Percentiles rank a stretch among this genome's conserved stretches.
phyloP scores from a whole-genome alignment of 495 filamentous ascomycete species.

The Neurospora tetrasperma region DNA sequence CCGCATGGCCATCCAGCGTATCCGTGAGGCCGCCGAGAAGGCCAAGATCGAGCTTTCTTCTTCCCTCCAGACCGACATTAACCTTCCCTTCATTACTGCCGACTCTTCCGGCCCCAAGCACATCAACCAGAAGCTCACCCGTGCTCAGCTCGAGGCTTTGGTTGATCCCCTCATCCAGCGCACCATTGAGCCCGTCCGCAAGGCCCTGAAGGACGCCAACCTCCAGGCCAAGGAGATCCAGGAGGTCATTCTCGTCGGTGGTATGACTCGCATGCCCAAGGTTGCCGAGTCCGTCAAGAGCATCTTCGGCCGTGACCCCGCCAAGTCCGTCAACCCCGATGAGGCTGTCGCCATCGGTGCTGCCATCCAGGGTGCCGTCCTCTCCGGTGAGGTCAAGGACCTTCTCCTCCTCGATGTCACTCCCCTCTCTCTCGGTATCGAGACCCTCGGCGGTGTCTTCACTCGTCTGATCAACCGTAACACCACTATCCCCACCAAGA shows the following conservation, averaged over 20 bases:
- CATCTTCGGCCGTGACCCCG: slow-evolving; percentile 95
- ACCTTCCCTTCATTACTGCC: slow-evolving; percentile 97
- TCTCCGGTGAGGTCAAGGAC: slow-evolving; percentile 94
- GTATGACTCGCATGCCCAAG: slow-evolving; percentile 99
- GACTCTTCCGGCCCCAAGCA: slow-evolving; percentile 92
- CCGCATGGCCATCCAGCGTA: slow-evolving; percentile 98
- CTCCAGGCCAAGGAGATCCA: slow-evolving; percentile 93
- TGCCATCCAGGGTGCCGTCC: slow-evolving; percentile 94
- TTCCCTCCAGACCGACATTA: slow-evolving; percentile 94
- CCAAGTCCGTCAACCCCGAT: slow-evolving; percentile 98
- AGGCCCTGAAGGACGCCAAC: slow-evolving; percentile 95
- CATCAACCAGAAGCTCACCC: slow-evolving; percentile 91
- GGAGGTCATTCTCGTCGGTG: slow-evolving; percentile 97
- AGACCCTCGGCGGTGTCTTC: slow-evolving; percentile 99
- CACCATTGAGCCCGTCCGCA: slow-evolving; percentile 87
- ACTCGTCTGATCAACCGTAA: slow-evolving; percentile 99
- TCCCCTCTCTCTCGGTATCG: slow-evolving; percentile 95
- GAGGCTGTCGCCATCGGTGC: slow-evolving; percentile 99
- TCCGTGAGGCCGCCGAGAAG: slow-evolving; percentile 99
- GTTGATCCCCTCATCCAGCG: slow-evolving; percentile 83
- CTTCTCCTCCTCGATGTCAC: slow-evolving; percentile 95
- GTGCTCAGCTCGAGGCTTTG: slow-evolving; percentile 83
- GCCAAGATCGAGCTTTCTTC: slow-evolving; percentile 99
- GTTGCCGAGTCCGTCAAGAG: slow-evolving; percentile 93
- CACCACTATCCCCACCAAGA: slow-evolving; percentile 99